These are phyloP conservation scores for Tubosaeta sp. DNA, from an alignment of 768 basidiomycete genomes.

Conservation along the genomic window DNA sequence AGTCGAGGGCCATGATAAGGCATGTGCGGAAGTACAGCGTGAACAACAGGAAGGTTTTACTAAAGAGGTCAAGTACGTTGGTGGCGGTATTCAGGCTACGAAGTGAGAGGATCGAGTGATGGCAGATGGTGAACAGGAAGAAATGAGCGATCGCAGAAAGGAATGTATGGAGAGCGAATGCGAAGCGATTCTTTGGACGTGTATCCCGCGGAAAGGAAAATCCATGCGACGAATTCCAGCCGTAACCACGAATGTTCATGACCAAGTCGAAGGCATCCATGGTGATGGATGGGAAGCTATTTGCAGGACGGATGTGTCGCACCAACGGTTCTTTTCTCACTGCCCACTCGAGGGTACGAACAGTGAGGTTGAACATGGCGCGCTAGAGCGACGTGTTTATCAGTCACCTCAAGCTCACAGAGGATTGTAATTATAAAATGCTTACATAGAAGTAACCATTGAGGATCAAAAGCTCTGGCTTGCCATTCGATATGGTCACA, in stretches of 20 bases:
- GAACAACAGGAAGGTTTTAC: constrained; percentile 24
- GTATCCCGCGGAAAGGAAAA: constrained; percentile 31
- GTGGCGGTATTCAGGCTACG: constrained; percentile 26
- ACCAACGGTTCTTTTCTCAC: constrained; percentile 9
- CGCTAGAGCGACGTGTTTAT: background rate
- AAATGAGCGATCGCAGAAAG: constrained; percentile 34
- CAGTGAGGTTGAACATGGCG: constrained; percentile 9
- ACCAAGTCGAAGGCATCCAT: constrained; percentile 47
- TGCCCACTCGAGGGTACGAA: constrained; percentile 19
- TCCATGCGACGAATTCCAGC: constrained; percentile 54
- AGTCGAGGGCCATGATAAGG: constrained; percentile 37
- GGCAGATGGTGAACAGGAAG: constrained; percentile 42
- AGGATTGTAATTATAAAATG: background rate
- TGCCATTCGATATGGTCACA: constrained; percentile 8
- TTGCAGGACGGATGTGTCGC: constrained; percentile 8
- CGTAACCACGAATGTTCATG: constrained; percentile 51
- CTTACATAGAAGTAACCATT: constrained; percentile 11
- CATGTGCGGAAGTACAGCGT: constrained; percentile 37
- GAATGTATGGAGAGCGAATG: constrained; percentile 37
- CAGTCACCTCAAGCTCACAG: no score
- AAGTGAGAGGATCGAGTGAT: constrained; percentile 45
- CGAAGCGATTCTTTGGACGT: constrained; percentile 33
- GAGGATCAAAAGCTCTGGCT: background rate
- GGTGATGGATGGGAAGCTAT: background rate
- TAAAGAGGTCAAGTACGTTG: constrained; percentile 28